Percentiles rank a stretch among this genome's conserved stretches.
phyloP scores from a whole-genome alignment of 352 stramenopile genomes.

The Pythium phragmiticola region DNA sequence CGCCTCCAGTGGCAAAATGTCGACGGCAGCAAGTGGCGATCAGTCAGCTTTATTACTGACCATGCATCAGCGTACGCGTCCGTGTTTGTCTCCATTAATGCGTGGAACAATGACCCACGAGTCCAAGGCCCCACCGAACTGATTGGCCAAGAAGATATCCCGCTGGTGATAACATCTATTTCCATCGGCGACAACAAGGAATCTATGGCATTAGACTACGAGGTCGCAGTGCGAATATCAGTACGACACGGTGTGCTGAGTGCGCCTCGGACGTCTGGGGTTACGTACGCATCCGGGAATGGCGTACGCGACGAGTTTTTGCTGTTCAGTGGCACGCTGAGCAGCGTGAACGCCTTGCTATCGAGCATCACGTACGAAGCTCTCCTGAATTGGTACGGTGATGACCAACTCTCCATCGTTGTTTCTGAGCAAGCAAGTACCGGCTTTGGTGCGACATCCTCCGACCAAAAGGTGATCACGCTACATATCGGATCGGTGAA shows the following conservation, averaged over 20 bases:
- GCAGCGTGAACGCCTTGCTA: conserved; percentile 57
- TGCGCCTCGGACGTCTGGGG: conserved; percentile 49
- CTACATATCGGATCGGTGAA: conserved; percentile 61
- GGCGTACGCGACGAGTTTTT: conserved; percentile 52
- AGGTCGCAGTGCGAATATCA: conserved; percentile 52
- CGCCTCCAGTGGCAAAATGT: conserved; percentile 80
- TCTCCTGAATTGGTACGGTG: conserved; percentile 76
- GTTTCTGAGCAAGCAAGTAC: conserved; percentile 68
- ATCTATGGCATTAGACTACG: conserved; percentile 60
- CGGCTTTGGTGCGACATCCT: conserved; percentile 41
- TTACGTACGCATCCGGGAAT: conserved; percentile 56
- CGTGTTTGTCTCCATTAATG: conserved; percentile 65
- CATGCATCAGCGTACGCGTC: conserved; percentile 61
- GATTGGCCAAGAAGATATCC: conserved; percentile 47
- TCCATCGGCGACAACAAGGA: conserved; percentile 50
- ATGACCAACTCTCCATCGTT: conserved; percentile 51
- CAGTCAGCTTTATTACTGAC: conserved; percentile 73
- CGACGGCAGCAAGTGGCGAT: conserved; percentile 58
- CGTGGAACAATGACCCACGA: conserved; percentile 71
- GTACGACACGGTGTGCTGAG: conserved; percentile 58
- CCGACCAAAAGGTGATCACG: conserved; percentile 35
- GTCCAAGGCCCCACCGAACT: conserved; percentile 40
- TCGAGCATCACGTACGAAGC: conserved; percentile 47
- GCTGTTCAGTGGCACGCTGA: conserved; percentile 62
- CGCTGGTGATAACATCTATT: conserved; percentile 36